phyloP scores from a whole-genome alignment of 768 basidiomycete species.

The Termitomyces bulborhizus region DNA sequence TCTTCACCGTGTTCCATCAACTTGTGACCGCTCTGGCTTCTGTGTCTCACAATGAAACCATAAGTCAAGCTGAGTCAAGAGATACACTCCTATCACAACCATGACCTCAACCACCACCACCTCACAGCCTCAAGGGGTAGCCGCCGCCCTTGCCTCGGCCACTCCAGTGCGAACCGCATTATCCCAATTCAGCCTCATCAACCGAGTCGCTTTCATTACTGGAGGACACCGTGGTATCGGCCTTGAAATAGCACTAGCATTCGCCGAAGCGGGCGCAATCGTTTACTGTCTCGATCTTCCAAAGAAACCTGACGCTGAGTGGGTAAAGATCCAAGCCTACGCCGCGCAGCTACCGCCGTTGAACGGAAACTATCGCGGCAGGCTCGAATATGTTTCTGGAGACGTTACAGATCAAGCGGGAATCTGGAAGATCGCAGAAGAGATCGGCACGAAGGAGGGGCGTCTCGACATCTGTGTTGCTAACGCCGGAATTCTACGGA shows the following conservation, averaged over 20 bases:
- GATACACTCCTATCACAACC: background rate
- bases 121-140: slow-evolving; percentile 13
- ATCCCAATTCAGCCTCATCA: slow-evolving; percentile 35
- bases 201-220: slow-evolving; percentile 43
- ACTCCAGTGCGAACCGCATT: slow-evolving; percentile 10
- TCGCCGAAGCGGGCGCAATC: slow-evolving; percentile 21
- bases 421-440: slow-evolving; percentile 40
- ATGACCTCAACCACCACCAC: slow-evolving; percentile 1
- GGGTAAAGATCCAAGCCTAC: slow-evolving; percentile 39
- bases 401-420: slow-evolving; percentile 53
- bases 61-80: background rate
- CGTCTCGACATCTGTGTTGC: slow-evolving; percentile 62
- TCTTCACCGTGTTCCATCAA: background rate
- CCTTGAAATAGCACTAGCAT: slow-evolving; percentile 28
- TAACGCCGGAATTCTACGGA: slow-evolving; percentile 54
- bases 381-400: slow-evolving; percentile 41
- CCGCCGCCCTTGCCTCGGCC: slow-evolving; percentile 16
- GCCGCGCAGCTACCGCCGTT: slow-evolving; percentile 25
- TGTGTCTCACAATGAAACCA: slow-evolving; percentile 3
- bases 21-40: background rate
- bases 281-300: slow-evolving; percentile 63
- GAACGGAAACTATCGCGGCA: slow-evolving; percentile 19
- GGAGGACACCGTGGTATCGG: slow-evolving; percentile 58
- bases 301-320: slow-evolving; percentile 39
- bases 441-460: slow-evolving; percentile 53